Evolutionary conservation across 2,329 filamentous ascomycete species (phyloP).

Genomic region (Fusarium sp.): DNA sequence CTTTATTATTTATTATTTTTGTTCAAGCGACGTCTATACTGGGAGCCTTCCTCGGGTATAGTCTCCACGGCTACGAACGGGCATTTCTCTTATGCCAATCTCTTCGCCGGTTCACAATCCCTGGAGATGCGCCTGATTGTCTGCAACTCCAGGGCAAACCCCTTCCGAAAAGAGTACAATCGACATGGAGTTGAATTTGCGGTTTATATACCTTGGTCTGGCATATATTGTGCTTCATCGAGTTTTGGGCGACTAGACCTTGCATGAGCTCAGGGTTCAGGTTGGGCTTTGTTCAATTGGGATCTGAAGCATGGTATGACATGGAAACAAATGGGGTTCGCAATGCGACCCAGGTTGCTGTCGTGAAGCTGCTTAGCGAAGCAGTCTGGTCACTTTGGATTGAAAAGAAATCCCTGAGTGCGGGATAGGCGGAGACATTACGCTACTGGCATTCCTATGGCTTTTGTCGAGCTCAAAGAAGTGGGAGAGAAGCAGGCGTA

Average conservation of each 20-base stretch:
- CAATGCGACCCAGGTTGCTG: constrained; percentile 16
- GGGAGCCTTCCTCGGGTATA: constrained; percentile 25
- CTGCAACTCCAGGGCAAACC: constrained; percentile 19
- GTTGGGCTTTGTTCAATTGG: constrained; percentile 30
- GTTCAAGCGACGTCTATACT: constrained; percentile 33
- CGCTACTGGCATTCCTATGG: constrained; percentile 32
- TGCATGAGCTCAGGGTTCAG: constrained; percentile 29
- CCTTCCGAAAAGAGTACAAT: constrained; percentile 23
- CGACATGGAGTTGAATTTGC: constrained; percentile 30
- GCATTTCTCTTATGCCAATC: constrained; percentile 16
- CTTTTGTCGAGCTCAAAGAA: constrained; percentile 19
- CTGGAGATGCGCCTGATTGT: constrained; percentile 15
- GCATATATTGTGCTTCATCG: constrained; percentile 31
- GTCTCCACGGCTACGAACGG: constrained; percentile 22
- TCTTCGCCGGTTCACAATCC: constrained; percentile 22
- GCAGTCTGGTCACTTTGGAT: constrained; percentile 14
- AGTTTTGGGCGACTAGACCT: constrained; percentile 38
- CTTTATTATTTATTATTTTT: constrained; percentile 29
- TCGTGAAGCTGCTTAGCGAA: constrained; percentile 15
- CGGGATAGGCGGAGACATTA: constrained; percentile 16
- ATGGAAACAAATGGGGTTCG: constrained; percentile 22
- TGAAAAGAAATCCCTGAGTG: constrained; percentile 13
- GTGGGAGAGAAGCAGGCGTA: constrained; percentile 32
- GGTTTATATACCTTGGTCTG: constrained; percentile 35
- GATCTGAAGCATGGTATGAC: constrained; percentile 31